Evolutionary conservation across 768 basidiomycete genomes (phyloP), one percentile per base, ranked within the genome.

Genomic region (Pseudohyphozyma bogoriensis): DNA sequence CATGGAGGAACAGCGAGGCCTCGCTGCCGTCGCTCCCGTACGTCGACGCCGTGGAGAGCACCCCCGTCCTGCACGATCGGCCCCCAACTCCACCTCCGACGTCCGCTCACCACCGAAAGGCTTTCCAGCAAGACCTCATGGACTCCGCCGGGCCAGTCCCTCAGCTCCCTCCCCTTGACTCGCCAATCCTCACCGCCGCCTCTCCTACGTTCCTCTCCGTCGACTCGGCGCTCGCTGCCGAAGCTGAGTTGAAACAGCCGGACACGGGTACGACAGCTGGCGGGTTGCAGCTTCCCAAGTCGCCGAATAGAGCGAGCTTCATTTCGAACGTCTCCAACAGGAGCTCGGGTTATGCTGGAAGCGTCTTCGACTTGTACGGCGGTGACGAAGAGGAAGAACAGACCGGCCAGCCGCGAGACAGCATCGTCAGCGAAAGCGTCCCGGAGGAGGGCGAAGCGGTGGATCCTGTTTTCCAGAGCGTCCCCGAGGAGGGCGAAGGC

Each of bases 301-400:
- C 37, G 15, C 44, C 29, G 24, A 2, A n/a, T 40, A 49, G 26
- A 22, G 33, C 52, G 9, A 60, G 58, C 26, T 3, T 47, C n/a
- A 29, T 20, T 32, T 66, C 65, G 26, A 26, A 35, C 20, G 22
- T 20, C 37, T 66, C 65, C 20, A 26, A 35, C 20, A 26, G 33
- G 45, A 60, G 60, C 37, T 53, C 55, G 24, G 57, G 58, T 6
- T 68, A 68, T 49, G 63, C 62, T 24, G 54, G 55, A 16, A 62
- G 59, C 24, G 52, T 68, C 56, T 42, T 64, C 37, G 63, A 68
- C 58, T 61, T 59, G 24, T 67, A 67, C 39, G 55, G 59, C 4
- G 29, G 49, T 24, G 62, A 46, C 32, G 54, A 51, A 1, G 59
- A 52, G 32, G 56, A 59, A 24, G 55, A 35, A n/a, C 39, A 45